Evolutionary conservation across 768 basidiomycete species (phyloP).

Genomic region (Tremella yokohamensis): DNA sequence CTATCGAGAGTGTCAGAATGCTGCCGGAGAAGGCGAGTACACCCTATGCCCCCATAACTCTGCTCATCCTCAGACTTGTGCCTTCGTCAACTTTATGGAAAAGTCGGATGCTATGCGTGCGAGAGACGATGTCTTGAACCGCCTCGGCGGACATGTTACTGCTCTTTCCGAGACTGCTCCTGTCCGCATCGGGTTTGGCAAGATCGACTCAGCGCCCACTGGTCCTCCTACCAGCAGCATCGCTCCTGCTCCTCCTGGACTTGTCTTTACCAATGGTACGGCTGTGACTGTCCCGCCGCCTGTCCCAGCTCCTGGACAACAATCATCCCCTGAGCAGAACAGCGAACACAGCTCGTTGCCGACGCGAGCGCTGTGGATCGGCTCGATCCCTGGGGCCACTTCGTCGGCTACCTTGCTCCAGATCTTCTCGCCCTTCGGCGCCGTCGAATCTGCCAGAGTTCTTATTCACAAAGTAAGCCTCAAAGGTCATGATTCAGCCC

Average conservation of each 20-base stretch:
- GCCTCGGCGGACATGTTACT: conserved; percentile 74
- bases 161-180: conserved; percentile 92
- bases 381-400: conserved; percentile 90
- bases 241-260: conserved; percentile 48
- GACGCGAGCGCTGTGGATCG: conserved; percentile 95
- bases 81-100: conserved; percentile 98
- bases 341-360: conserved; percentile 79
- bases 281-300: conserved; percentile 44
- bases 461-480: conserved; percentile 94
- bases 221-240: conserved; percentile 69
- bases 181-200: conserved; percentile 96
- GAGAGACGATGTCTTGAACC: conserved; percentile 94
- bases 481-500: conserved; percentile 62
- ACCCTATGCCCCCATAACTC: conserved; percentile 1
- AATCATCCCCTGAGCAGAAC: conserved; percentile 17
- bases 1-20: conserved; percentile 90
- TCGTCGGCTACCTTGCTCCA: conserved; percentile 91
- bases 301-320: not conserved
- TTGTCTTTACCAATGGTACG: conserved; percentile 42
- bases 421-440: conserved; percentile 95
- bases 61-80: conserved; percentile 70
- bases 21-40: conserved; percentile 86
- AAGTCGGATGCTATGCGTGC: conserved; percentile 93
- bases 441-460: conserved; percentile 93
- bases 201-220: conserved; percentile 91